Evolutionary conservation across 495 filamentous ascomycete genomes (phyloP).

Genomic region (Geoglossum glabrum): DNA sequence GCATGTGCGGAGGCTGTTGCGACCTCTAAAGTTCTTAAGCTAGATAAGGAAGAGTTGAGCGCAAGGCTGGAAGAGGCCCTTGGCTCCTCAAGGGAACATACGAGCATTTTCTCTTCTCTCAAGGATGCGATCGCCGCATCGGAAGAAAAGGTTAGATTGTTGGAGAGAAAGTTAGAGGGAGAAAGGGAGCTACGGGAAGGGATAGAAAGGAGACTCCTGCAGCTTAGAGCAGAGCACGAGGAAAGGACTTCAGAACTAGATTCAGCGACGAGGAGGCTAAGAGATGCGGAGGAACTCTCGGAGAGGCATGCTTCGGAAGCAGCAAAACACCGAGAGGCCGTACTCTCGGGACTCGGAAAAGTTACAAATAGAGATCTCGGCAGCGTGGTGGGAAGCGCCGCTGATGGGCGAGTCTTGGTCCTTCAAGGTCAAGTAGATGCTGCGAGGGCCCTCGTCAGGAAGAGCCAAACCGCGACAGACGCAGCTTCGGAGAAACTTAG

Average conservation of each 20-base stretch:
- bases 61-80: constrained; percentile 47
- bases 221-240: constrained; percentile 72
- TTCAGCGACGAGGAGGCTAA: constrained; percentile 45
- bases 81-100: constrained; percentile 46
- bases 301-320: constrained; percentile 78
- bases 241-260: constrained; percentile 65
- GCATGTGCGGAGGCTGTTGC: constrained; percentile 55
- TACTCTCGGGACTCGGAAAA: constrained; percentile 66
- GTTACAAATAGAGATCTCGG: constrained; percentile 31
- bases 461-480: constrained; percentile 83
- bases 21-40: constrained; percentile 44
- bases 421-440: constrained; percentile 62
- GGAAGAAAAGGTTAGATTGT: constrained; percentile 44
- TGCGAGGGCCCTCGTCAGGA: constrained; percentile 59
- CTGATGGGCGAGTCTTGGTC: constrained; percentile 54
- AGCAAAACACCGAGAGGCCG: constrained; percentile 60
- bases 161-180: constrained; percentile 72
- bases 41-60: constrained; percentile 69
- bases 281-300: constrained; percentile 79
- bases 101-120: constrained; percentile 50
- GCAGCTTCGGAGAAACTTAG: constrained; percentile 70
- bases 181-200: constrained; percentile 57
- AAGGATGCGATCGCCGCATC: constrained; percentile 64
- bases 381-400: constrained; percentile 30
- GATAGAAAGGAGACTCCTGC: constrained; percentile 58